phyloP scores from a whole-genome alignment of 345 rosid species.

The Pugionium cornutum region DNA sequence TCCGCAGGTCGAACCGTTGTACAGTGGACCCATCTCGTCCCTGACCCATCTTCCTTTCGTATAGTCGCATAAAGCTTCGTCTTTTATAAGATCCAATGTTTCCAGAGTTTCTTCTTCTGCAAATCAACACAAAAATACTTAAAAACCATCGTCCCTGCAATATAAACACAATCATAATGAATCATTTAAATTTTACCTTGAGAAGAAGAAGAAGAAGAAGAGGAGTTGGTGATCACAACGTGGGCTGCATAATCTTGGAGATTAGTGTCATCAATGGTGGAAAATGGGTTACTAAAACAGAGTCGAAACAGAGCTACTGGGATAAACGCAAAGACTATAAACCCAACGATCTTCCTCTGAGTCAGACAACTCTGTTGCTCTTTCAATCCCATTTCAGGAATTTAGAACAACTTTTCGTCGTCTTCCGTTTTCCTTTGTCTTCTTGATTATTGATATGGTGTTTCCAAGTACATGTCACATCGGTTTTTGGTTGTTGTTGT shows the following conservation, averaged over 20 bases:
- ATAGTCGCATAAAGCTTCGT: constrained; percentile 62
- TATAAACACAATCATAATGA: neutral
- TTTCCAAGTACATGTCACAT: constrained; percentile 24
- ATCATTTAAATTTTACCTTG: constrained; percentile 30
- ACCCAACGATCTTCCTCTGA: constrained; percentile 33
- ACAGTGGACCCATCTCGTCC: constrained; percentile 71
- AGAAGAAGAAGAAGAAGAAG: constrained; percentile 33
- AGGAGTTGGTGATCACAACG: constrained; percentile 23
- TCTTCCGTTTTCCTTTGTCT: neutral
- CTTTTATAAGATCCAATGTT: constrained; percentile 24
- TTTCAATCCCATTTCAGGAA: constrained; percentile 38
- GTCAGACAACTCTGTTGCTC: constrained; percentile 18
- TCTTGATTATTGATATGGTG: constrained; percentile 25
- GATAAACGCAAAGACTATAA: constrained; percentile 22
- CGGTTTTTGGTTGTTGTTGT: constrained; percentile 27
- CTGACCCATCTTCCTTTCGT: constrained; percentile 69
- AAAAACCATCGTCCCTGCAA: neutral
- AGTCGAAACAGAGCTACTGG: constrained; percentile 39
- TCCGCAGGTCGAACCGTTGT: constrained; percentile 75
- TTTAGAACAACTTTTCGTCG: neutral
- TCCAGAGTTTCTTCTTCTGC: constrained; percentile 47
- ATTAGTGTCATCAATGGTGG: constrained; percentile 32
- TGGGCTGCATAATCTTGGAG: constrained; percentile 31
- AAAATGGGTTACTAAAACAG: constrained; percentile 30
- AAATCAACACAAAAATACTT: constrained; percentile 10